Conservation (phyloP, 768 basidiomycete species). For the Lactifluus echinatus region DNA sequence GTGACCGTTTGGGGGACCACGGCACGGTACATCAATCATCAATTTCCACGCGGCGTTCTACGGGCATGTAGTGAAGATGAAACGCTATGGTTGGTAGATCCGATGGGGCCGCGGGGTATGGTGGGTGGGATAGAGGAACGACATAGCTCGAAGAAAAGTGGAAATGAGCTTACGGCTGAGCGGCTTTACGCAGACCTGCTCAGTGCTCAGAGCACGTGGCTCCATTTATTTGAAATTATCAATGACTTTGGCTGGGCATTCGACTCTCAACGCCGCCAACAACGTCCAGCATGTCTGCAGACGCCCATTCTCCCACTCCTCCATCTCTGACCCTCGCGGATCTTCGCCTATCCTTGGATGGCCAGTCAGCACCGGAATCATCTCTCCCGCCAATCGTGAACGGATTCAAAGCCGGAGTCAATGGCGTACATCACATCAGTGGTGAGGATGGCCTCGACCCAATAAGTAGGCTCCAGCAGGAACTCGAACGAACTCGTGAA, state of each 20-base stretch:
- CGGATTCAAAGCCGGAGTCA: constrained; percentile 22
- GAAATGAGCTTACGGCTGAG: neutral
- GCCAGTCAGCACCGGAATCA: constrained; percentile 20
- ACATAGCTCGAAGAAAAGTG: neutral
- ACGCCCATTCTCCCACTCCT: constrained; percentile 4
- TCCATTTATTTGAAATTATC: neutral
- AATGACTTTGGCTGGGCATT: neutral
- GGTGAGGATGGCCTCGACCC: constrained; percentile 40
- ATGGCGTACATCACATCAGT: constrained; percentile 25
- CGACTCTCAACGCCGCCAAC: neutral
- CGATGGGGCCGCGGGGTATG: neutral
- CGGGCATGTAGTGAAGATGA: too few relatives aligned
- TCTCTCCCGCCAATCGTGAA: constrained; percentile 22
- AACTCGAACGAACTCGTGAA: constrained; percentile 64
- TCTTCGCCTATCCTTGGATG: constrained; percentile 25
- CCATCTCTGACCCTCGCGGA: constrained; percentile 13
- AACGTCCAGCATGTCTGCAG: constrained; percentile 9
- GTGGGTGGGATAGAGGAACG: neutral
- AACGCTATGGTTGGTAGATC: neutral
- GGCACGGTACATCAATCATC: too few relatives aligned
- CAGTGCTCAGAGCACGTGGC: neutral
- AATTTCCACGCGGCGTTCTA: too few relatives aligned
- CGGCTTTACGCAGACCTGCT: neutral
- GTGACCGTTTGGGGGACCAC: too few relatives aligned
- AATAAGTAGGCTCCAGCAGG: constrained; percentile 53